Evolutionary conservation across 2,329 filamentous ascomycete species (phyloP), one percentile per base, ranked within the genome.

Genomic region (Cryphonectria carpinicola): DNA sequence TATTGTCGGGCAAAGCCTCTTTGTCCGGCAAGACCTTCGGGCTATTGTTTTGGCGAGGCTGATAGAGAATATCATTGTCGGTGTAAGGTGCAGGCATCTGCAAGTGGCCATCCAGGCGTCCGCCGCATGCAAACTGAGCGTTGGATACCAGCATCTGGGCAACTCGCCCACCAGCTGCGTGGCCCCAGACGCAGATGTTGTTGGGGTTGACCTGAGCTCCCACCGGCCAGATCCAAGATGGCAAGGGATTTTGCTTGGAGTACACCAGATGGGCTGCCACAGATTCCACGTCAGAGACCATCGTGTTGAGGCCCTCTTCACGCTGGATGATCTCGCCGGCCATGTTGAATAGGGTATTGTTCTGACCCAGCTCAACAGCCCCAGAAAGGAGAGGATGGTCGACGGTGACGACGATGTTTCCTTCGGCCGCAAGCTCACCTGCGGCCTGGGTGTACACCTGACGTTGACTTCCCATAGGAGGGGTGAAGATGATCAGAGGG

Each of bases 401-500:
- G 13, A 72, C 66, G 22, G 71, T 66, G 22, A 71, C 41, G 10
- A 67, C 71, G 14, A 72, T 41, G 13, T 66, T 28, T 32, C 66
- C 65, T 28, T 28, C 19, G 22, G 66, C 66, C 37, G 71, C 71
- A 66, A 67, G 65, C 14, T 72, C 69, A 60, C 66, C 58, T 43
- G 71, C 71, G 17, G 32, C 28, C 66, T 72, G 71, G 7, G 71
- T 69, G 25, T 72, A 72, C 10, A 66, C 56, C 69, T 71, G 71
- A 39, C 69, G 68, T 63, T 72, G 71, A 60, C 66, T 66, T 39
- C 69, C 66, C 3, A 32, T 63, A 17, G 66, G 46, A 35, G 71
- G 71, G 43, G 56, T 67, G 54, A 72, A 58, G 22, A 72, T 39
- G 13, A 54, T 17, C 63, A 72, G 3, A 39, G 69, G 56, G 46